These are phyloP conservation scores for Boletus reticuloceps DNA, from an alignment of 768 basidiomycete genomes.

Conservation along the genomic window DNA sequence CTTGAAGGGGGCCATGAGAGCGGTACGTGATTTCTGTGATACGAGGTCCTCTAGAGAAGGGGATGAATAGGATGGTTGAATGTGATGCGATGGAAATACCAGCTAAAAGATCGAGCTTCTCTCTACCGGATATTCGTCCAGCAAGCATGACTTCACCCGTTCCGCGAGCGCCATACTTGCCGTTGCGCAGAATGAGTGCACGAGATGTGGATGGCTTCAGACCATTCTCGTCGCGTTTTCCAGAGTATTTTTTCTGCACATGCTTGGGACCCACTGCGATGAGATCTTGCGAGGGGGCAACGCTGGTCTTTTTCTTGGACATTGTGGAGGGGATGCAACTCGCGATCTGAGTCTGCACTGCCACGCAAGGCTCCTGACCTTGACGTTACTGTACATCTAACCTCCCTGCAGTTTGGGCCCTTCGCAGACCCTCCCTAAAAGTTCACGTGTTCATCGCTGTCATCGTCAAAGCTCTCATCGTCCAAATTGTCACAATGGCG, in stretches of 20 bases:
- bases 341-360: background rate
- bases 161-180: constrained; percentile 69
- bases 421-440: no score
- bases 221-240: constrained; percentile 48
- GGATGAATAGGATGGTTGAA: background rate
- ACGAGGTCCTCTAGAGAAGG: constrained; percentile 60
- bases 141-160: constrained; percentile 62
- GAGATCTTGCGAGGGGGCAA: constrained; percentile 38
- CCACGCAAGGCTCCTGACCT: background rate
- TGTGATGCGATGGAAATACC: constrained; percentile 39
- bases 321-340: constrained; percentile 6
- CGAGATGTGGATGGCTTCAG: constrained; percentile 65
- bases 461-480: no score
- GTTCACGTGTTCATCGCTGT: no score
- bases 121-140: constrained; percentile 66
- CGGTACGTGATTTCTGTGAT: constrained; percentile 47
- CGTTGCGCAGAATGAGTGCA: constrained; percentile 71
- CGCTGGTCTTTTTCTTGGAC: constrained; percentile 33
- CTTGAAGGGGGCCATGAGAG: constrained; percentile 62
- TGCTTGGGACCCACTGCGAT: constrained; percentile 56
- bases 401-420: no score
- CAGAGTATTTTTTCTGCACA: constrained; percentile 34
- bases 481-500: no score
- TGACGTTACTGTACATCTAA: no score
- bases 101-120: constrained; percentile 77